Conservation (phyloP, 345 rosid genomes). For the Balakata baccata region DNA sequence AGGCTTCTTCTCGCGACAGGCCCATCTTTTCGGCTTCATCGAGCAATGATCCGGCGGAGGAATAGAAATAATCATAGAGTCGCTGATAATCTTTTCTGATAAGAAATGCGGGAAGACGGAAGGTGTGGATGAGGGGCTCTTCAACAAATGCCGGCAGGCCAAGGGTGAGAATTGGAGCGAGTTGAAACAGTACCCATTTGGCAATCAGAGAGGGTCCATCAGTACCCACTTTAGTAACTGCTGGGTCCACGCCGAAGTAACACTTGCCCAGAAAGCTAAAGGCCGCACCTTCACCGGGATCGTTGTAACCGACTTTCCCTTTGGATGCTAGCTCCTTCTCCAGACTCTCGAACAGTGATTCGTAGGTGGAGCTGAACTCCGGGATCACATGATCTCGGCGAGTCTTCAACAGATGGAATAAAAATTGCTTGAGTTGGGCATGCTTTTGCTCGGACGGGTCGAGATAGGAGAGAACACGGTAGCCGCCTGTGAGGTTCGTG, state of each 20-base stretch:
- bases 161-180: conserved; percentile 49
- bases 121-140: conserved; percentile 51
- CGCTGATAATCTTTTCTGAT: conserved; percentile 63
- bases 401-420: conserved; percentile 59
- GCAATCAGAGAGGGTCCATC: conserved; percentile 59
- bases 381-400: conserved; percentile 65
- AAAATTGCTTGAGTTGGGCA: conserved; percentile 57
- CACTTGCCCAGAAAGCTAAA: conserved; percentile 65
- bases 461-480: conserved; percentile 70
- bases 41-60: conserved; percentile 50
- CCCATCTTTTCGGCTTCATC: conserved; percentile 68
- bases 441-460: conserved; percentile 84
- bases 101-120: conserved; percentile 58
- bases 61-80: conserved; percentile 68
- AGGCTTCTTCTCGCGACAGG: conserved; percentile 72
- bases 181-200: conserved; percentile 68
- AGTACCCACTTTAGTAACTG: conserved; percentile 49
- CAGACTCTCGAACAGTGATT: conserved; percentile 43
- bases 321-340: conserved; percentile 55
- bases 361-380: conserved; percentile 56
- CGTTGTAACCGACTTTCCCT: conserved; percentile 53
- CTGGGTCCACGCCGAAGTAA: conserved; percentile 53
- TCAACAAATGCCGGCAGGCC: conserved; percentile 62
- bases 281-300: conserved; percentile 55
- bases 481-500: conserved; percentile 76